Evolutionary conservation across 1,139 yeast genomes (phyloP), one percentile per base, ranked within the genome.

Genomic region (Nakaseomyces kungkrabaensis): DNA sequence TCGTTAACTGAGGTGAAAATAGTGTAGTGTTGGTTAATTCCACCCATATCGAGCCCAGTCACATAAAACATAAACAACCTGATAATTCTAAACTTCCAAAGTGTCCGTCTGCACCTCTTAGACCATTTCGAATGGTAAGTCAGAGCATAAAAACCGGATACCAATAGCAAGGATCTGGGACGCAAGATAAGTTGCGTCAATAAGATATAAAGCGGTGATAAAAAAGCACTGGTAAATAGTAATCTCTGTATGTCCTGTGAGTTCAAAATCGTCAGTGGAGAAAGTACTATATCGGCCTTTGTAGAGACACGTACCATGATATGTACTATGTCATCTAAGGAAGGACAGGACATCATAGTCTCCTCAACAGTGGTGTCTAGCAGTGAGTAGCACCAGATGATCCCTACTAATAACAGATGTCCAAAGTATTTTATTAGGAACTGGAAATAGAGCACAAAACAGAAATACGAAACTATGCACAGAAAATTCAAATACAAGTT

Each of bases 121-220:
- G 87, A 81, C 74, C 86, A 86, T 37, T 85, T 72, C 22, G 96
- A 88, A 67, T 92, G 96, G 66, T 88, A 92, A 0, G 95, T 82
- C 51, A 90, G 71, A 8, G 84, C 68, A 54, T 79, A 79, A 29
- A 85, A 57, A 0, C 95, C 92, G 10, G 75, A 62, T 4, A 77
- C 59, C 37, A 87, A 68, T 42, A 89, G 66, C 46, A 89, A 68
- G 10, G 76, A 72, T 53, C 89, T 75, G 47, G 96, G 95, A n/a
- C 81, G 74, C 47, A 90, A 67, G 36, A 90, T 61, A 61, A 85
- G 78, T 53, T 78, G 76, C 4, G 92, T 78, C 40, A 83, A 65
- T n/a, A 86, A 71, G 56, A 89, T 77, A 67, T 90, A 89, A 9
- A 85, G 66, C 4, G 97, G 97, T 2, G 96, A 83, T 53, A 89